phyloP scores from a whole-genome alignment of 225 moss, liverwort and hornwort species.

The Polytrichum formosum region DNA sequence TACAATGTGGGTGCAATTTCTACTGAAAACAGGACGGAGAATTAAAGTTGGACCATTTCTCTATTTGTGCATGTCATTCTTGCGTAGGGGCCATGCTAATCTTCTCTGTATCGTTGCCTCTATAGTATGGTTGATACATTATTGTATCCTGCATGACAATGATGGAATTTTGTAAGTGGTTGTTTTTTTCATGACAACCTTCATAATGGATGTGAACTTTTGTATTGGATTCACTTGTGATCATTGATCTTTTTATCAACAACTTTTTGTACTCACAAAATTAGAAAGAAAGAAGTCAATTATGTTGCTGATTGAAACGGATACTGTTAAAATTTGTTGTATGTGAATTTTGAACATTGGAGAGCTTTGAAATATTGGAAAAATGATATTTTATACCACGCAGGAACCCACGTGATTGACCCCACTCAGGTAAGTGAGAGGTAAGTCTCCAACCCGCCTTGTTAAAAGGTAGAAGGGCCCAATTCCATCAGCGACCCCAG shows the following conservation, averaged over 20 bases:
- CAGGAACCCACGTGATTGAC: not conserved
- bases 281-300: not conserved
- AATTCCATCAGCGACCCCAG: not conserved
- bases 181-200: not conserved
- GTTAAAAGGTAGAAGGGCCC: not conserved
- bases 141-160: not conserved
- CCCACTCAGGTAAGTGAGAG: too few relatives aligned
- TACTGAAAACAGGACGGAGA: too few relatives aligned
- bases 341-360: not conserved
- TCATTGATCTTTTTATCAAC: not conserved
- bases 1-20: too few relatives aligned
- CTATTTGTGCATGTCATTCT: conserved; percentile 64
- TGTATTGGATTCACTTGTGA: not conserved
- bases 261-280: not conserved
- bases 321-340: not conserved
- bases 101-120: conserved; percentile 51
- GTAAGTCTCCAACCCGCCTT: not conserved
- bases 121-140: not conserved
- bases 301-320: not conserved
- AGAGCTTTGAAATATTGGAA: not conserved
- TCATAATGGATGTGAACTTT: not conserved
- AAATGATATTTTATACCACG: not conserved
- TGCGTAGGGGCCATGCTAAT: conserved; percentile 65
- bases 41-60: conserved; percentile 46
- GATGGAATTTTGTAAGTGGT: not conserved